Evolutionary conservation across 192 early-diverging fungal genomes (phyloP).

Genomic region (Podila clonocystis): DNA sequence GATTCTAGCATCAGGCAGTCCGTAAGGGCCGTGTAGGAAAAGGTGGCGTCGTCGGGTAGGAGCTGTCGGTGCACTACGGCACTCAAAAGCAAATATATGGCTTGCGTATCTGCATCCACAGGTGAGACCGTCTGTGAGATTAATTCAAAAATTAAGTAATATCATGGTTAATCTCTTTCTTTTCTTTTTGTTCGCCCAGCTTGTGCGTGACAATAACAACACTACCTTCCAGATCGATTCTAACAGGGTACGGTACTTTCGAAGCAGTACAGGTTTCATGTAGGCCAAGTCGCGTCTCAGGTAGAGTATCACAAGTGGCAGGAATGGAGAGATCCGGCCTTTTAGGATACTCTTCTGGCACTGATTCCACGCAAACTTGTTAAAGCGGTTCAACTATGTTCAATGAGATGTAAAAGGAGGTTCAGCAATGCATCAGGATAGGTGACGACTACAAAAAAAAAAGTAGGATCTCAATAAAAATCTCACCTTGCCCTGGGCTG

Average conservation of each 20-base stretch:
- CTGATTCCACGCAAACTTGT: conserved; percentile 56
- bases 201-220: neutral
- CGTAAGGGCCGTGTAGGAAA: conserved; percentile 46
- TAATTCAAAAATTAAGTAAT: neutral
- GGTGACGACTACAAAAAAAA: neutral
- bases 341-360: conserved; percentile 42
- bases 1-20: conserved; percentile 51
- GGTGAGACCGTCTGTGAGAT: conserved; percentile 24
- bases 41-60: conserved; percentile 41
- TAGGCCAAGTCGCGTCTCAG: conserved; percentile 52
- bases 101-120: conserved; percentile 35
- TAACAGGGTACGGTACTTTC: conserved; percentile 36
- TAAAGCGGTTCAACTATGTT: conserved; percentile 51
- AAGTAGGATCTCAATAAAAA: neutral
- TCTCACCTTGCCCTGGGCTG: conserved; percentile 3
- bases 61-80: conserved; percentile 52
- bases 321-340: conserved; percentile 47
- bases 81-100: conserved; percentile 49
- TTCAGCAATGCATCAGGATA: neutral
- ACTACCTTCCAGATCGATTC: conserved; percentile 52
- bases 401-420: neutral
- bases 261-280: conserved; percentile 44
- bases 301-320: conserved; percentile 52
- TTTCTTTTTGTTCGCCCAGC: neutral
- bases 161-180: no score